A percentile compares a stretch with the other conserved stretches of the same genome.
Evolutionary conservation across 2,329 filamentous ascomycete species (phyloP).

Genomic region (Fusarium verrucosum): DNA sequence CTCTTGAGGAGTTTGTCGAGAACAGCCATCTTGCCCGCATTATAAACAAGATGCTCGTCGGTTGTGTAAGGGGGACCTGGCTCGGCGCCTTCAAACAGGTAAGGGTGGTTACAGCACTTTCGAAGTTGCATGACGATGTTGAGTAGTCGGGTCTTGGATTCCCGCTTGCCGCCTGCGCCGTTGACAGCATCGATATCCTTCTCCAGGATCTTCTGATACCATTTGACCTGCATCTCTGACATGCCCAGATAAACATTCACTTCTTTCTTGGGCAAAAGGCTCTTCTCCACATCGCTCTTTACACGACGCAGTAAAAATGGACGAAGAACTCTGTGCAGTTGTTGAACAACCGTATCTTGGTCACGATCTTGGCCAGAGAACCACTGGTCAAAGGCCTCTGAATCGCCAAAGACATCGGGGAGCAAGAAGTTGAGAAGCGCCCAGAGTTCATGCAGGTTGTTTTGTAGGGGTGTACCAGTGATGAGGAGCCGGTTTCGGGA

Average conservation of each 20-base stretch:
- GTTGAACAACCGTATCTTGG: conserved; percentile 94
- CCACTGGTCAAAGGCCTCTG: conserved; percentile 97
- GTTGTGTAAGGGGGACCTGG: conserved; percentile 98
- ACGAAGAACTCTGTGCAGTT: conserved; percentile 89
- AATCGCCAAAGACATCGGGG: conserved; percentile 97
- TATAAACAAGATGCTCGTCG: conserved; percentile 92
- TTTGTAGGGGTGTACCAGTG: conserved; percentile 95
- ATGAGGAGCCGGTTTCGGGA: conserved; percentile 95
- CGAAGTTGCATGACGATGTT: conserved; percentile 99
- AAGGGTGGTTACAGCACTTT: conserved; percentile 99
- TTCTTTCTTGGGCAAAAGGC: conserved; percentile 95
- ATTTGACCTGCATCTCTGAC: conserved; percentile 99
- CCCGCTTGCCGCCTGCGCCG: conserved; percentile 92
- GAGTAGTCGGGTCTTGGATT: conserved; percentile 94
- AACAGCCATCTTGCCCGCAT: conserved; percentile 97
- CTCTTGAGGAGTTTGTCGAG: conserved; percentile 89
- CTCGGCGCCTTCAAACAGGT: conserved; percentile 96
- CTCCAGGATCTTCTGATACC: conserved; percentile 98
- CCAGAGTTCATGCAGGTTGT: conserved; percentile 98
- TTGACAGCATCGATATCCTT: conserved; percentile 99
- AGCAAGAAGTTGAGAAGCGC: conserved; percentile 95
- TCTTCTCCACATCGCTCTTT: conserved; percentile 98
- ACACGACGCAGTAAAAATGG: conserved; percentile 96
- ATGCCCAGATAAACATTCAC: conserved; percentile 97
- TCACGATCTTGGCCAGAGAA: conserved; percentile 91